Percentiles rank a stretch among this genome's conserved stretches.
Conservation (phyloP, 495 filamentous ascomycete genomes). For the Penicillium mononematosum region DNA sequence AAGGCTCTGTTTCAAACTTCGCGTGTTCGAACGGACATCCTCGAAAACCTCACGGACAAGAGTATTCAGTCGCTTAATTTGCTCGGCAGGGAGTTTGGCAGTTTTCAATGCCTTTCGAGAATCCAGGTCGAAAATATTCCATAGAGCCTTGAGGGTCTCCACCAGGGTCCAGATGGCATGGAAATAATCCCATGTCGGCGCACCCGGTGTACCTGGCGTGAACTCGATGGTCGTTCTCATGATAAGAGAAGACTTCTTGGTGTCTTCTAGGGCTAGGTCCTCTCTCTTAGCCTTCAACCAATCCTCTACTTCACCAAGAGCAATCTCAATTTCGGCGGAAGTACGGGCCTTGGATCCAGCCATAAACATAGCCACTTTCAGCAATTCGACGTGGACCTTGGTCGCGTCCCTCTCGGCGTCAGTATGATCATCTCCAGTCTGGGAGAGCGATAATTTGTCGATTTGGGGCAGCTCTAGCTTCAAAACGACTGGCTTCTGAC, state of each 20-base stretch:
- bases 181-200: constrained; percentile 44
- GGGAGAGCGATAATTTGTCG: constrained; percentile 25
- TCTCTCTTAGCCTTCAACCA: constrained; percentile 34
- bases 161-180: constrained; percentile 37
- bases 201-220: constrained; percentile 24
- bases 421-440: constrained; percentile 36
- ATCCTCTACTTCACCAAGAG: constrained; percentile 35
- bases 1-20: constrained; percentile 37
- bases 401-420: constrained; percentile 32
- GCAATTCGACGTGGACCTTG: constrained; percentile 33
- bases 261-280: constrained; percentile 23
- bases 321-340: constrained; percentile 32
- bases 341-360: constrained; percentile 38
- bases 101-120: constrained; percentile 36
- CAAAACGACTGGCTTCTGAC: constrained; percentile 34
- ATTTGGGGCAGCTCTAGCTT: constrained; percentile 32
- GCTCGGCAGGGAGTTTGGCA: constrained; percentile 37
- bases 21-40: constrained; percentile 33
- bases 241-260: constrained; percentile 25
- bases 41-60: constrained; percentile 36
- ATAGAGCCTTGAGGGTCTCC: constrained; percentile 43
- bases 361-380: constrained; percentile 37
- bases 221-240: constrained; percentile 29
- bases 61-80: constrained; percentile 27
- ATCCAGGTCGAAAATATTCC: constrained; percentile 30